phyloP scores from a whole-genome alignment of 306 rosid species.

The Cyclanthera cordifolia region DNA sequence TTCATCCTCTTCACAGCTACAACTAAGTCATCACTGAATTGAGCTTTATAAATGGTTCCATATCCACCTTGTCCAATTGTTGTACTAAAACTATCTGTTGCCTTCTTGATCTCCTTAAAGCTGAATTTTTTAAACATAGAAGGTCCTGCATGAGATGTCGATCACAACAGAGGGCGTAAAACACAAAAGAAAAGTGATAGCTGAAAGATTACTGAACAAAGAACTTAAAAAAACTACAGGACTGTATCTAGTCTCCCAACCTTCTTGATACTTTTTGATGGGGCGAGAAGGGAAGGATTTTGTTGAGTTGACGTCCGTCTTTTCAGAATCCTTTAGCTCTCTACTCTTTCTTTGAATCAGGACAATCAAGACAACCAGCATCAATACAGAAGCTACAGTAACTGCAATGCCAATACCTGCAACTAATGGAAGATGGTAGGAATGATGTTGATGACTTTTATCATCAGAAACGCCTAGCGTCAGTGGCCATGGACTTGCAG shows the following conservation, averaged over 20 bases:
- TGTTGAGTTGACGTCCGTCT: slow-evolving; percentile 30
- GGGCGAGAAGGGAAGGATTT: slow-evolving; percentile 45
- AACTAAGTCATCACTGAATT: slow-evolving; percentile 59
- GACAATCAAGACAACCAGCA: slow-evolving; percentile 60
- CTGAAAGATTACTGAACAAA: neutral
- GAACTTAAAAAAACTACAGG: slow-evolving; percentile 16
- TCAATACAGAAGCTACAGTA: slow-evolving; percentile 52
- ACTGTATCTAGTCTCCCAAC: slow-evolving; percentile 24
- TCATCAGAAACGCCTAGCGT: slow-evolving; percentile 32
- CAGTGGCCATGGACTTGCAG: slow-evolving; percentile 58
- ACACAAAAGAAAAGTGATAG: slow-evolving; percentile 3
- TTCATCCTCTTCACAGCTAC: slow-evolving; percentile 81
- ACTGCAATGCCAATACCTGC: slow-evolving; percentile 68
- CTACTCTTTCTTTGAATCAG: slow-evolving; percentile 64
- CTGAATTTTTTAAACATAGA: slow-evolving; percentile 60
- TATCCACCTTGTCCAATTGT: slow-evolving; percentile 89
- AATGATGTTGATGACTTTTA: slow-evolving; percentile 43
- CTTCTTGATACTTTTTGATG: slow-evolving; percentile 68
- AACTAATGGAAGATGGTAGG: slow-evolving; percentile 60
- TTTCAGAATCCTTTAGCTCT: slow-evolving; percentile 57
- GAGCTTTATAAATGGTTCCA: slow-evolving; percentile 86
- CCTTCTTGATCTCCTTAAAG: slow-evolving; percentile 89
- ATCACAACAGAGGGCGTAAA: neutral
- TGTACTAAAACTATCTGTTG: slow-evolving; percentile 61
- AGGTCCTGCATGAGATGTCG: slow-evolving; percentile 43